A percentile compares a stretch with the other conserved stretches of the same genome.
Evolutionary conservation across 192 early-diverging fungal species (phyloP).

Genomic region (Ambispora gerdemannii): DNA sequence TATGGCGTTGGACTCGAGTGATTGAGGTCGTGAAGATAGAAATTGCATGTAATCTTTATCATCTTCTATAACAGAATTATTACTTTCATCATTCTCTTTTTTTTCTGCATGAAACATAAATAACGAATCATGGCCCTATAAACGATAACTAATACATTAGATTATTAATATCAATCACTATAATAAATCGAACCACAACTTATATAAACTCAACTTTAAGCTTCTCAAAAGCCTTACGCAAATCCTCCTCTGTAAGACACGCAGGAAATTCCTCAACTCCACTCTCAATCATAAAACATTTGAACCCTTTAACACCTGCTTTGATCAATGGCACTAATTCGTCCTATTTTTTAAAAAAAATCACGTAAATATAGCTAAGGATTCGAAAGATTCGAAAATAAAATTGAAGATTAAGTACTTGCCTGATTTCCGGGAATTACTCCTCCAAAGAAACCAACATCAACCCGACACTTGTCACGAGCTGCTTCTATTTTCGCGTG

Average conservation of each 20-base stretch:
- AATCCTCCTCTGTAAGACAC: constrained; percentile 68
- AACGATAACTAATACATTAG: not conserved
- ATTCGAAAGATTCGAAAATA: not conserved
- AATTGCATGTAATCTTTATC: constrained; percentile 54
- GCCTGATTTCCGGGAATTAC: constrained; percentile 68
- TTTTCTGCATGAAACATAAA: constrained; percentile 82
- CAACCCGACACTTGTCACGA: constrained; percentile 67
- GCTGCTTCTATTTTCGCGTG: constrained; percentile 64
- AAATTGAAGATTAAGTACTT: not conserved
- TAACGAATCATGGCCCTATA: constrained; percentile 41
- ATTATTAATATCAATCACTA: not conserved
- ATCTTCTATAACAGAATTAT: constrained; percentile 36
- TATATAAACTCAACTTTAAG: constrained; percentile 36
- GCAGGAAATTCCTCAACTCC: constrained; percentile 84
- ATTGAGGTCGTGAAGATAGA: constrained; percentile 65
- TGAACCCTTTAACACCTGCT: constrained; percentile 74
- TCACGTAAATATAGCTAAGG: too few species aligned
- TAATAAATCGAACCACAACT: not conserved
- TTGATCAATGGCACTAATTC: constrained; percentile 65
- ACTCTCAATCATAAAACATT: constrained; percentile 81
- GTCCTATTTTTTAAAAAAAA: too few species aligned
- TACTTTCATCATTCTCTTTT: constrained; percentile 29
- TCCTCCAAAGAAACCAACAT: constrained; percentile 78
- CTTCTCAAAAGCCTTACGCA: constrained; percentile 64
- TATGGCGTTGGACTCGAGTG: constrained; percentile 71